These are phyloP conservation scores for Neoscytalidium dimidiatum DNA, from an alignment of 2,329 filamentous ascomycete species.

Conservation along the genomic window DNA sequence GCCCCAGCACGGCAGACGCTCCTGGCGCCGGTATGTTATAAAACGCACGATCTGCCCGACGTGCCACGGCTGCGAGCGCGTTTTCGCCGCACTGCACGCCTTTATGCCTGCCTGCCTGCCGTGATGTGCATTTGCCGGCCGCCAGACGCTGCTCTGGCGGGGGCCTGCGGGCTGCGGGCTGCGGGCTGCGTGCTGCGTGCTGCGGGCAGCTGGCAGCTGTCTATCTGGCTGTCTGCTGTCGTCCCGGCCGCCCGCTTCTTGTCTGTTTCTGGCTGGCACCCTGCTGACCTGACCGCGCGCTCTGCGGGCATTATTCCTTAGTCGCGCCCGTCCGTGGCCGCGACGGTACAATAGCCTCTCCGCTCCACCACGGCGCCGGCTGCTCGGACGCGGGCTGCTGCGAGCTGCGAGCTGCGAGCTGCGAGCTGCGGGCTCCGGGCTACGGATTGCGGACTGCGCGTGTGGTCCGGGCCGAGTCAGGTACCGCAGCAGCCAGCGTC, in stretches of 20 bases:
- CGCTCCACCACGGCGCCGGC: not conserved
- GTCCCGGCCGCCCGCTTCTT: not conserved
- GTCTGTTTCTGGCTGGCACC: not conserved
- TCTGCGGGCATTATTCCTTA: not conserved
- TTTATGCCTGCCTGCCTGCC: not conserved
- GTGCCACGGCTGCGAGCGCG: conserved; percentile 9
- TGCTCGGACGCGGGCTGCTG: not conserved
- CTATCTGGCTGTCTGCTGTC: not conserved
- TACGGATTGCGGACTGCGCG: not conserved
- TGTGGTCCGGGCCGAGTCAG: conserved; percentile 8
- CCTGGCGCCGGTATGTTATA: conserved; percentile 4
- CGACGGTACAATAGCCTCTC: not conserved
- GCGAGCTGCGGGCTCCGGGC: not conserved
- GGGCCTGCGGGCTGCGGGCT: too few relatives aligned
- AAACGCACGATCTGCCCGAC: conserved; percentile 13
- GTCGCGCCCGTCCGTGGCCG: not conserved
- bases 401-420: not conserved
- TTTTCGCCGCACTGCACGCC: conserved; percentile 9
- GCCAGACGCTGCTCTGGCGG: not conserved
- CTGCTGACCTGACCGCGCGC: not conserved
- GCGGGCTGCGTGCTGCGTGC: too few relatives aligned
- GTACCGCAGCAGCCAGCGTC: not conserved
- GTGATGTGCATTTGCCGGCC: too few relatives aligned
- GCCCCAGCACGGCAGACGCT: not conserved
- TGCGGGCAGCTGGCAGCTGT: too few relatives aligned